phyloP scores from a whole-genome alignment of 306 rosid genomes.

The Inga oerstediana region DNA sequence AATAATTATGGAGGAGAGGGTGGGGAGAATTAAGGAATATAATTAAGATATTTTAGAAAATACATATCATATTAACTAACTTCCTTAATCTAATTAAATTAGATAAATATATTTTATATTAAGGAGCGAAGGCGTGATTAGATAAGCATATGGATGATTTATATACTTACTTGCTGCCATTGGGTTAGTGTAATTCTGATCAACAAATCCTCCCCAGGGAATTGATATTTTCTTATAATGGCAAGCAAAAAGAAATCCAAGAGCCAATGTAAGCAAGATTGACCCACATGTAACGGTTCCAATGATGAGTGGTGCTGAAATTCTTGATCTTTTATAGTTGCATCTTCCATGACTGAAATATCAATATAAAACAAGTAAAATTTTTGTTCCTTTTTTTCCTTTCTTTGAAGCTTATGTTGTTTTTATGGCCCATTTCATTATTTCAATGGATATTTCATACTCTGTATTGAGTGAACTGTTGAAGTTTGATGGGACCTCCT shows the following conservation, averaged over 20 bases:
- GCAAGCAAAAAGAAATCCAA: conserved; percentile 53
- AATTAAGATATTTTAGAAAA: no score
- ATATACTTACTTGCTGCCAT: conserved; percentile 55
- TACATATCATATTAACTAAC: no score
- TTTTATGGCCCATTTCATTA: background rate
- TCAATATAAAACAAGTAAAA: conserved; percentile 26
- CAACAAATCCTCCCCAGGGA: conserved; percentile 49
- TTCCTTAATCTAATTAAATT: no score
- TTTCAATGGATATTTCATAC: conserved; percentile 45
- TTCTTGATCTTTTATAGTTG: conserved; percentile 27
- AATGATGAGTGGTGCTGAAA: conserved; percentile 47
- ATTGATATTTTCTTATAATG: conserved; percentile 47
- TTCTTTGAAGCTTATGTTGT: background rate
- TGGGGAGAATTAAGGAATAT: no score
- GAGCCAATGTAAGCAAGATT: conserved; percentile 54
- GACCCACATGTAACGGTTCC: conserved; percentile 66
- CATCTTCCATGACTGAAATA: conserved; percentile 67
- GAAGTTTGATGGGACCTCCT: conserved; percentile 45
- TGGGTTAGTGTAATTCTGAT: conserved; percentile 38
- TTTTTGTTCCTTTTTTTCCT: background rate
- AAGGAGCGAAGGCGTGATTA: no score
- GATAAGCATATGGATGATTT: no score
- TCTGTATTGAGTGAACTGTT: conserved; percentile 56
- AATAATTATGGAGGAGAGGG: no score
- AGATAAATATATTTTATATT: no score